Base-by-base conservation (phyloP, 108 stramenopile genomes). In the Thalassiosira profunda region DNA sequence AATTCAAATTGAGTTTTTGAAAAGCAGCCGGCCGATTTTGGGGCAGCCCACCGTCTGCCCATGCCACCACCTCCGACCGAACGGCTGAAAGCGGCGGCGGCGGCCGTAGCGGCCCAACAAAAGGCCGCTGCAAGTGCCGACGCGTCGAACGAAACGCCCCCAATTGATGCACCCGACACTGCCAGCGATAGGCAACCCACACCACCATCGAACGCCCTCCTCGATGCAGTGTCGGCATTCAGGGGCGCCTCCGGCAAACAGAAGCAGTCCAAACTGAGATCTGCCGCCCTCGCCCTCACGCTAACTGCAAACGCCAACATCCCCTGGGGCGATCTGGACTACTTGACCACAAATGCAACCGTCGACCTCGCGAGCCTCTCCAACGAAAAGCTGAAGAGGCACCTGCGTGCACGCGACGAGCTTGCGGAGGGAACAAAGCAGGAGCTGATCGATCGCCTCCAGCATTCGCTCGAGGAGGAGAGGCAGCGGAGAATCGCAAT, bases 321-420 rank as follows among this genome's bases (percentile, higher is more conserved):
- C 3, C 70, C 60, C n/a, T 72, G 61, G 60, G 70, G 70, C 5
- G 41, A 41, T 12, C 29, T 38, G 8, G 4, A 24, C 3, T 63
- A 45, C 31, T 55, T 80, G n/a, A n/a, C n/a, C n/a, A n/a, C n/a
- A n/a, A n/a, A n/a, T 8, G 28, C 44, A 55, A 51, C 62, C 2
- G 5, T 63, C 25, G 71, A 76, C 11, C 59, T 72, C 2, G 7
- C 64, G 1, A 73, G 28, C 35, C 71, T 82, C 11, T 72, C 81
- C 12, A 65, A 61, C 9, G 70, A 68, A 5, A 44, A 70, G 11
- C 49, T 82, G 1, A 72, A 57, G 37, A 41, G 36, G 3, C 81
- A 82, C 43, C 58, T 82, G 24, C 52, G 67, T 20, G 88, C 87
- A 8, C 45, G 92, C 29, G 86, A 80, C 37, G 86, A 88, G 17